Evolutionary conservation across 257 asterid genomes (phyloP), one percentile per base, ranked within the genome.

Genomic region (Anisodus acutangulus): DNA sequence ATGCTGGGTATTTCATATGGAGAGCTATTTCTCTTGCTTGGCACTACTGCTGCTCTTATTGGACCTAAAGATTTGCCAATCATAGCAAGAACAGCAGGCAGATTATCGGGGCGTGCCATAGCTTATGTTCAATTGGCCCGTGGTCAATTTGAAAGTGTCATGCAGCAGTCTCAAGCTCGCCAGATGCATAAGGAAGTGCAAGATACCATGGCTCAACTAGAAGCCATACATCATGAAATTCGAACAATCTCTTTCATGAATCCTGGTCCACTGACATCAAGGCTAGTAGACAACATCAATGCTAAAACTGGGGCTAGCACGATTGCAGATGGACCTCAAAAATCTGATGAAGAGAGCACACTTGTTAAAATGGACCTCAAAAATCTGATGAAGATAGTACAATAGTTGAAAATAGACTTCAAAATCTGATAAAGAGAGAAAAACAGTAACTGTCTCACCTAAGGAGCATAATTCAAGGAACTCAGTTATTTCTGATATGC

Each of bases 171-270:
- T 51, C 98, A 94, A 91, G 97, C 95, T 88, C 92, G 87, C 78
- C 96, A 94, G 97, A 93, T 96, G 72, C 97, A 93, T 86, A 96
- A 93, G 86, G 98, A 96, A 88, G 85, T 93, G 87, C 98, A 93
- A 92, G 99, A 96, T 68, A 86, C 97, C 82, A 90, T 92, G 89
- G 94, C 99, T 68, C 98, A 96, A 84, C 66, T 96, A 83, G 95
- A 94, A 84, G 97, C 94, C 84, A 96, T 96, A 88, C 94, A 91
- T 67, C 94, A 92, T 87, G 98, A 95, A 87, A 87, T 94, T 71
- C 95, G 94, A 53, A 85, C 93, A 5, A 67, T 95, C 84, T 93
- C 98, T 55, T 91, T 92, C 84, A 78, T 93, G 90, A 92, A 91
- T 90, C 96, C 98, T 69, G 93, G 98, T 86, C 90, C 93, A 83